phyloP scores from a whole-genome alignment of 345 rosid species.

The Brassica nigra region DNA sequence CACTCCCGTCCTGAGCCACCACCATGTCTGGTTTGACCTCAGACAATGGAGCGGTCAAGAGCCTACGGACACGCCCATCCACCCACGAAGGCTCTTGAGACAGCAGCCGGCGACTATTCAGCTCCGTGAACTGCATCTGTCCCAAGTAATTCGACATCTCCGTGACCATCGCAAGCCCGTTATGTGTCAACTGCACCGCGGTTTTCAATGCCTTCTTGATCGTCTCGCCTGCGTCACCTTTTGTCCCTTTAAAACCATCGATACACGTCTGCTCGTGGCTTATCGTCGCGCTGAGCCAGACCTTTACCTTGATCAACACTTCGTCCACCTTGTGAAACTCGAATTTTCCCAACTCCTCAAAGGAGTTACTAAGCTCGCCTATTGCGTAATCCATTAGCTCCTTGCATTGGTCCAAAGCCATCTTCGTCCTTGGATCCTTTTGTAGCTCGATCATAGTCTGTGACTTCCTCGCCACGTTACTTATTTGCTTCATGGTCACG shows the following conservation, averaged over 20 bases:
- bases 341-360: conserved; percentile 41
- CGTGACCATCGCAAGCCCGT: conserved; percentile 64
- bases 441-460: conserved; percentile 47
- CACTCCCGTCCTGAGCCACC: conserved; percentile 86
- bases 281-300: conserved; percentile 78
- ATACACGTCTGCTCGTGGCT: conserved; percentile 75
- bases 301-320: conserved; percentile 45
- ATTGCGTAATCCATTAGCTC: conserved; percentile 62
- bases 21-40: conserved; percentile 48
- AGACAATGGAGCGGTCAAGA: conserved; percentile 26
- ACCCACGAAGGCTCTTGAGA: conserved; percentile 42
- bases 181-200: conserved; percentile 55
- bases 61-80: conserved; percentile 36
- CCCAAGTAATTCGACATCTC: conserved; percentile 47
- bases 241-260: conserved; percentile 63
- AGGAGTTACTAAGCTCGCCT: conserved; percentile 51
- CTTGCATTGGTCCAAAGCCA: conserved; percentile 59
- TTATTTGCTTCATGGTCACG: conserved; percentile 45
- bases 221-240: conserved; percentile 52
- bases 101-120: conserved; percentile 37
- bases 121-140: conserved; percentile 26
- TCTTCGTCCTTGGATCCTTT: conserved; percentile 53
- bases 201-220: conserved; percentile 54
- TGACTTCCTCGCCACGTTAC: conserved; percentile 53
- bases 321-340: conserved; percentile 43